Evolutionary conservation across 192 early-diverging fungal genomes (phyloP), one percentile per base, ranked within the genome.

Genomic region (Phycomyces blakesleeanus): DNA sequence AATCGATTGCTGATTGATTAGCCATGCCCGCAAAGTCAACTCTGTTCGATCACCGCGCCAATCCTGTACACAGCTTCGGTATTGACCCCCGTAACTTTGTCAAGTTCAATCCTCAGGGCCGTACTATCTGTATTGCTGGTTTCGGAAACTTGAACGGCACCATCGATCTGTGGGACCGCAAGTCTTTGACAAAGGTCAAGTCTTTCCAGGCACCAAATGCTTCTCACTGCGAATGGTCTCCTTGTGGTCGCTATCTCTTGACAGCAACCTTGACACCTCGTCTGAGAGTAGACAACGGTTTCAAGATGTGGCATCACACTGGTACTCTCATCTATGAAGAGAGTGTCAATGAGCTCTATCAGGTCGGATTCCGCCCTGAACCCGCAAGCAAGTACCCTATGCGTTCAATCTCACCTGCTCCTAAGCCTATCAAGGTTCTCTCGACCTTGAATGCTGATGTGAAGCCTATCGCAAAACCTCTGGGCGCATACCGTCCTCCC

Each of bases 261-360:
- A 93, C 95, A 14, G 87, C 95, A 38, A 99, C 91, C 5, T 77
- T 98, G 40, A 96, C 95, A 60, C 89, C 89, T 27, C 88, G 96
- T 52, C 79, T 99, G 65, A 91, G 95, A 66, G 97, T 99, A 34
- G 97, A 99, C 75, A 99, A 99, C 66, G 95, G 96, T 12, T 91
- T 93, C 73, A 91, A 91, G 51, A 83, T 99, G 63, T 99, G 94
- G 93, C 97, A 99, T 74, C 92, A 96, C 73, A 86, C 88, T 3
- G 96, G 96, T 22, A 82, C 86, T 0, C 73, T 96, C 55, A 86
- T 96, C 47, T 85, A 93, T 67, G 61, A 80, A 68, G 75, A 88
- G 25, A 83, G 88, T 51, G 78, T 89, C 29, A 85, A 93, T 60
- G 97, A 98, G 78, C 80, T 98, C 65, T 94, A 90, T 74, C 89